Evolutionary conservation across 176 grass and related monocot species (phyloP).

Genomic region (Thinopyrum elongatum): DNA sequence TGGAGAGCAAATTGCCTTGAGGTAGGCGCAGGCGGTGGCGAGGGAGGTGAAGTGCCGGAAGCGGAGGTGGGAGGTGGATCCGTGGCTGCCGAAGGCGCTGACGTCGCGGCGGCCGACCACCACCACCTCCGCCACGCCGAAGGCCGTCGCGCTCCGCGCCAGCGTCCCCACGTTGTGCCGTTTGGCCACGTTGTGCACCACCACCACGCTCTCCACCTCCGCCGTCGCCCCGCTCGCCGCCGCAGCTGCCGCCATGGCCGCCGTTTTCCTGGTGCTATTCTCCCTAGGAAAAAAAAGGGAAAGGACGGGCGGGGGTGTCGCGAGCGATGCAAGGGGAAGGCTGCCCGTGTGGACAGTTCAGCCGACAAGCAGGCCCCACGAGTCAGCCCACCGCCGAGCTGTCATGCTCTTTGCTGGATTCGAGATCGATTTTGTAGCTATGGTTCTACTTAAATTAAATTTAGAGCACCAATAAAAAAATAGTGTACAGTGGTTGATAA

Average conservation of each 20-base stretch:
- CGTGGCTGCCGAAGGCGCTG: conserved; percentile 88
- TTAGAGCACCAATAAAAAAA: no score
- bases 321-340: neutral
- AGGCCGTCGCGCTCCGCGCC: conserved; percentile 74
- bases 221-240: neutral
- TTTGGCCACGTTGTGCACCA: conserved; percentile 87
- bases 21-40: conserved; percentile 53
- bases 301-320: neutral
- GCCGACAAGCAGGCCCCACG: neutral
- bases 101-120: conserved; percentile 83
- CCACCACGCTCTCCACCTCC: conserved; percentile 54
- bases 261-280: neutral
- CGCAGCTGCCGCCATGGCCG: conserved; percentile 24
- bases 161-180: conserved; percentile 91
- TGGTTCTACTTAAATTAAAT: no score
- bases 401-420: no score
- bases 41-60: conserved; percentile 79
- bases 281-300: neutral
- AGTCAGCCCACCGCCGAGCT: neutral
- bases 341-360: no score
- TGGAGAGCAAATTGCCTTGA: conserved; percentile 43
- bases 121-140: conserved; percentile 78
- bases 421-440: no score
- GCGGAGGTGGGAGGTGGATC: conserved; percentile 72
- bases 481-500: no score